phyloP scores from a whole-genome alignment of 768 basidiomycete genomes.

The Dictyophora rubrovolvata region DNA sequence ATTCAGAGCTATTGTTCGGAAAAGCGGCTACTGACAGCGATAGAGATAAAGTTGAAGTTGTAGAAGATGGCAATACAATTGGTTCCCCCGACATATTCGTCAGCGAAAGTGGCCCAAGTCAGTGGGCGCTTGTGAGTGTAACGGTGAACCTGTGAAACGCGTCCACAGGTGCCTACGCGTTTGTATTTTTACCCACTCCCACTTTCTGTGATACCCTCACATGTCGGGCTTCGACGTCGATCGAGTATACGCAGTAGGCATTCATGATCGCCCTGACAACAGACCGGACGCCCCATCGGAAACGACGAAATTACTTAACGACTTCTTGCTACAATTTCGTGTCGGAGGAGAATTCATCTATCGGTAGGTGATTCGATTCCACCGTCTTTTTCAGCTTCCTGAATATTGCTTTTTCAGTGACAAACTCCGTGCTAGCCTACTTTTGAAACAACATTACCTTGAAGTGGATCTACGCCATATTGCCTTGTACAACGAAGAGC shows the following conservation, averaged over 20 bases:
- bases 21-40: slow-evolving; percentile 44
- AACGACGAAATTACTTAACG: slow-evolving; percentile 66
- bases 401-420: slow-evolving; percentile 41
- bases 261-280: slow-evolving; percentile 52
- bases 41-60: slow-evolving; percentile 63
- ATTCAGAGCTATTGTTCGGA: slow-evolving; percentile 7
- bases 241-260: slow-evolving; percentile 70
- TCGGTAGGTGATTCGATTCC: slow-evolving; percentile 39
- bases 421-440: slow-evolving; percentile 77
- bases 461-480: slow-evolving; percentile 55
- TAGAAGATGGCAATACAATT: slow-evolving; percentile 62
- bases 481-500: slow-evolving; percentile 79
- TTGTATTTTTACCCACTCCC: neutral
- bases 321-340: slow-evolving; percentile 83
- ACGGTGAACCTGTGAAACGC: neutral
- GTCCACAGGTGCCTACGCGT: slow-evolving; percentile 7
- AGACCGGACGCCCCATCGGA: slow-evolving; percentile 69
- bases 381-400: neutral
- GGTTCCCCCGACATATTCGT: slow-evolving; percentile 35
- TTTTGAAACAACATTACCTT: slow-evolving; percentile 79
- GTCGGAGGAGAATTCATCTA: slow-evolving; percentile 89
- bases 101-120: neutral
- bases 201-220: neutral
- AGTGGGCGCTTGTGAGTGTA: neutral
- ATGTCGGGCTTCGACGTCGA: slow-evolving; percentile 90